Percentiles rank a stretch among this genome's conserved stretches.
Conservation (phyloP, 2,329 filamentous ascomycete genomes). For the Graphium sp. region DNA sequence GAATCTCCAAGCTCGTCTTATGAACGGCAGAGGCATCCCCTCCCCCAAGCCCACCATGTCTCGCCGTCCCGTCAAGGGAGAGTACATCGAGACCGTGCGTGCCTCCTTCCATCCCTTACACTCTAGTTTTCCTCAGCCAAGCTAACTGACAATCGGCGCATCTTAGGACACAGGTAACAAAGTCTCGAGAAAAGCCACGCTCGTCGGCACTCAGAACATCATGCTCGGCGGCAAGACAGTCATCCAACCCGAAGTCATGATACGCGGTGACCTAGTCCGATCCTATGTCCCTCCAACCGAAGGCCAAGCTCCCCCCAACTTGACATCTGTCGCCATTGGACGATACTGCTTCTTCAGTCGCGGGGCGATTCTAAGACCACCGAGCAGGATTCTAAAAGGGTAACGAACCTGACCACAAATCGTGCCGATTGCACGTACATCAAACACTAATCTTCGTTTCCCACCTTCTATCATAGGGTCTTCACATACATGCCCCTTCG, state of each 20-base stretch:
- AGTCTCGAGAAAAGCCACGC: conserved; percentile 78
- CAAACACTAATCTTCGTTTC: too few species aligned
- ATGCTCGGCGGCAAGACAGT: conserved; percentile 93
- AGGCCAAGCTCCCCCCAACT: conserved; percentile 26
- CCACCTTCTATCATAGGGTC: conserved; percentile 16
- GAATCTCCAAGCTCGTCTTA: too few species aligned
- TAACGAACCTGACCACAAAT: conserved; percentile 9
- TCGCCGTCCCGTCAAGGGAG: conserved; percentile 63
- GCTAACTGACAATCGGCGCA: conserved; percentile 4
- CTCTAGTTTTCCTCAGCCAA: neutral
- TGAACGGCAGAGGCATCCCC: too few species aligned
- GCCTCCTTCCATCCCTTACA: neutral
- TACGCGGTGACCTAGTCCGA: conserved; percentile 72
- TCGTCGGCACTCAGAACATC: conserved; percentile 94
- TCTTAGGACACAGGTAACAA: conserved; percentile 90
- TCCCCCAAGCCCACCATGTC: conserved; percentile 59
- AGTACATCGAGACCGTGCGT: conserved; percentile 90
- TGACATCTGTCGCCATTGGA: conserved; percentile 68
- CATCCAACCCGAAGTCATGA: conserved; percentile 87
- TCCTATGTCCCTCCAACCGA: conserved; percentile 25
- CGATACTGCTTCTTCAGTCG: conserved; percentile 80
- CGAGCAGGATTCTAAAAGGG: conserved; percentile 67
- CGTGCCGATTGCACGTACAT: neutral
- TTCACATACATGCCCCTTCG: conserved; percentile 80
- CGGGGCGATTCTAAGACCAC: conserved; percentile 64